phyloP scores from a whole-genome alignment of 352 stramenopile species.

The Phytophthora pini region DNA sequence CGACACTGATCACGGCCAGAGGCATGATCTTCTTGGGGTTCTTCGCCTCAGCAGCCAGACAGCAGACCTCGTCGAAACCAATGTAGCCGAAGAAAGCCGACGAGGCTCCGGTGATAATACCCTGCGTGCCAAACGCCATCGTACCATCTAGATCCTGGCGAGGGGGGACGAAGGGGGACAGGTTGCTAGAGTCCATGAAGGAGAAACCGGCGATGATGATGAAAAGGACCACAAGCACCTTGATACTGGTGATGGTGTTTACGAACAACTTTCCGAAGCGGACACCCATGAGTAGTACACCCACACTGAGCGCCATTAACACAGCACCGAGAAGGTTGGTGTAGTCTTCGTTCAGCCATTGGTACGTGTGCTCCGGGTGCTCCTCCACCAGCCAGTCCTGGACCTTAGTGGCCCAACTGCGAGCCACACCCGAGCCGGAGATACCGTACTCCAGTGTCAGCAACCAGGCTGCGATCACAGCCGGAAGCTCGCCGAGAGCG shows the following conservation, averaged over 20 bases:
- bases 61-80: constrained; percentile 96
- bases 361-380: constrained; percentile 43
- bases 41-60: constrained; percentile 83
- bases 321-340: constrained; percentile 68
- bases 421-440: constrained; percentile 89
- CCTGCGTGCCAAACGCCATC: constrained; percentile 49
- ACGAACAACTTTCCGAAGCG: constrained; percentile 92
- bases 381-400: constrained; percentile 66
- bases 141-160: constrained; percentile 33
- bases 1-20: constrained; percentile 79
- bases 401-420: constrained; percentile 93
- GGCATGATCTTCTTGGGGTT: constrained; percentile 85
- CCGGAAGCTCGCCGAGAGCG: constrained; percentile 92
- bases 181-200: constrained; percentile 81
- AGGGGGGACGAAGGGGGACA: constrained; percentile 83
- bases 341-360: constrained; percentile 69
- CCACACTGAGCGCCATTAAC: constrained; percentile 74
- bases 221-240: constrained; percentile 89
- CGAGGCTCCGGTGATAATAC: constrained; percentile 82
- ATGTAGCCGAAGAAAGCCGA: constrained; percentile 95
- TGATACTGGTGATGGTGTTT: constrained; percentile 86
- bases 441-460: constrained; percentile 95
- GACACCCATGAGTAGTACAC: constrained; percentile 82
- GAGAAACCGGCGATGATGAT: constrained; percentile 92
- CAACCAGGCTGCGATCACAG: constrained; percentile 87